A percentile compares a stretch with the other conserved stretches of the same genome.
These are phyloP conservation scores for Coprinopsis strossmayeri DNA, from an alignment of 768 basidiomycete species.

Conservation along the genomic window DNA sequence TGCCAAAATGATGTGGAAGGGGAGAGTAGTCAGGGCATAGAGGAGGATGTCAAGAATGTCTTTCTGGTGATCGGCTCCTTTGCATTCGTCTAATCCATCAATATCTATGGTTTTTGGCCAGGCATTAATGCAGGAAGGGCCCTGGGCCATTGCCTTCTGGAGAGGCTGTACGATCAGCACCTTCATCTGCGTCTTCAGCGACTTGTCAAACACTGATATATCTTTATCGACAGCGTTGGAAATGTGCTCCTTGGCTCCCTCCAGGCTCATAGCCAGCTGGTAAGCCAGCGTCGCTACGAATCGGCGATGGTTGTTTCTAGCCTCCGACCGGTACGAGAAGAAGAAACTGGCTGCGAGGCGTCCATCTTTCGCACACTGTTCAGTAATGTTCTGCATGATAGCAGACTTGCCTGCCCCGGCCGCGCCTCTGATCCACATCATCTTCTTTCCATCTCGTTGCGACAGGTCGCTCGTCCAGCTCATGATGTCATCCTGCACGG, in stretches of 20 bases:
- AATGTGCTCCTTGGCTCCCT: neutral
- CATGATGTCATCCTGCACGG: slow-evolving; percentile 8
- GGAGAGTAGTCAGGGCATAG: neutral
- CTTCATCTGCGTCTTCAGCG: neutral
- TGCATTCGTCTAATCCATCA: slow-evolving; percentile 12
- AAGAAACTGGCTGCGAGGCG: slow-evolving; percentile 10
- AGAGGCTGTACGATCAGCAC: neutral
- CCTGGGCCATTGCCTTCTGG: neutral
- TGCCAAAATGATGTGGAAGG: slow-evolving; percentile 6
- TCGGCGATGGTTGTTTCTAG: neutral
- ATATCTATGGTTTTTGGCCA: slow-evolving; percentile 1
- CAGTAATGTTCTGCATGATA: slow-evolving; percentile 6
- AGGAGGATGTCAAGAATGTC: slow-evolving; percentile 2
- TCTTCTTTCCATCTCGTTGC: neutral
- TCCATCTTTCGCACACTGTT: slow-evolving; percentile 3
- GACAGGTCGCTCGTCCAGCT: neutral
- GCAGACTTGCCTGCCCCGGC: slow-evolving; percentile 11
- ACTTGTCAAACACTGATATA: neutral
- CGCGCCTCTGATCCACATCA: slow-evolving; percentile 8
- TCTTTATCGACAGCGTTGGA: neutral
- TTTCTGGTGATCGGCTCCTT: neutral
- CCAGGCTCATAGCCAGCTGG: neutral
- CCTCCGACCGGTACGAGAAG: slow-evolving; percentile 4
- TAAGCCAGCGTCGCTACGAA: slow-evolving; percentile 4
- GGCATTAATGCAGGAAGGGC: neutral